Evolutionary conservation across 2,329 filamentous ascomycete species (phyloP).

Genomic region (Pseudopyricularia javanii): DNA sequence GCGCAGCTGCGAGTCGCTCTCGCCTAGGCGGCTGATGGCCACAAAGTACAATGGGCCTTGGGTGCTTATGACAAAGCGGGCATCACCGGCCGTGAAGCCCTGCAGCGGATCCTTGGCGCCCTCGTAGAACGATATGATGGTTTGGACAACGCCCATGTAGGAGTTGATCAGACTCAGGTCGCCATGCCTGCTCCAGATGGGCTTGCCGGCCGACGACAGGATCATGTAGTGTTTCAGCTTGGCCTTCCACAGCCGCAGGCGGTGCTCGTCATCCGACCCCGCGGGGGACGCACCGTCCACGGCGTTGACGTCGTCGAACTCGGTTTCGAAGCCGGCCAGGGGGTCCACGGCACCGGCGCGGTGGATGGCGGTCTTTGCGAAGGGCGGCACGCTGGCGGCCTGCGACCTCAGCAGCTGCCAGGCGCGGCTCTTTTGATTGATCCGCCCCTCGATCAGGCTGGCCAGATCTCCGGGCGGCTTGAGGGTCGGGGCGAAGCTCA

Average conservation of each 20-base stretch:
- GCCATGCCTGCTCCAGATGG: constrained; percentile 91
- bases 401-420: constrained; percentile 57
- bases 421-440: constrained; percentile 52
- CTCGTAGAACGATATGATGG: constrained; percentile 94
- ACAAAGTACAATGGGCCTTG: constrained; percentile 86
- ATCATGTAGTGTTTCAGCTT: constrained; percentile 98
- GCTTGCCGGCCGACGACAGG: constrained; percentile 89
- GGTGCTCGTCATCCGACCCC: constrained; percentile 39
- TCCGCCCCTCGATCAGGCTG: constrained; percentile 65
- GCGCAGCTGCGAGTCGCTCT: constrained; percentile 80
- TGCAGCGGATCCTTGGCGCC: constrained; percentile 63
- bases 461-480: constrained; percentile 61
- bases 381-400: constrained; percentile 44
- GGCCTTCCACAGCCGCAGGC: constrained; percentile 64
- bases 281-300: constrained; percentile 15
- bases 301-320: constrained; percentile 47
- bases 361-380: constrained; percentile 36
- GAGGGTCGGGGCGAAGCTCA: constrained; percentile 52
- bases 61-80: constrained; percentile 74
- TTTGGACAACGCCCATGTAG: constrained; percentile 91
- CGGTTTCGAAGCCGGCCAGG: constrained; percentile 56
- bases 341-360: constrained; percentile 26
- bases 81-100: constrained; percentile 76
- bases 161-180: constrained; percentile 82
- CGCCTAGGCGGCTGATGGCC: constrained; percentile 81